Percentiles rank a stretch among this genome's conserved stretches.
These are phyloP conservation scores for Apiotrichum sp. DNA, from an alignment of 1,284 basidiomycete genomes.

Conservation along the genomic window DNA sequence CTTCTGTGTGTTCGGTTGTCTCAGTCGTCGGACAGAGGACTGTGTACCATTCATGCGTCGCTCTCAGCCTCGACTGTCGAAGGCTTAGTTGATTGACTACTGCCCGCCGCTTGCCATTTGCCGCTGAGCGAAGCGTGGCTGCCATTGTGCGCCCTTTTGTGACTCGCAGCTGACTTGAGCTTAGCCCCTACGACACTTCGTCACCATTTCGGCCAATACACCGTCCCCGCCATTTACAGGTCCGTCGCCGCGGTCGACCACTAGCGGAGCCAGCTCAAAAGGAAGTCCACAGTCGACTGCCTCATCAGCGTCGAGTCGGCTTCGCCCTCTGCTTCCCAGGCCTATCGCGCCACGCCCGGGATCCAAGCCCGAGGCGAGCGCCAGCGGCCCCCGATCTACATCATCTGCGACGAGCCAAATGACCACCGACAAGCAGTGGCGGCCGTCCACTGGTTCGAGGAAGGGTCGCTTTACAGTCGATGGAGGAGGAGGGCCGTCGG, in stretches of 20 bases:
- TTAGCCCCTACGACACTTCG: too few relatives aligned
- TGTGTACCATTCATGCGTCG: too few relatives aligned
- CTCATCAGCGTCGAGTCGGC: constrained; percentile 20
- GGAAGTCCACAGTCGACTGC: constrained; percentile 19
- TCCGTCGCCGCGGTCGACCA: constrained; percentile 38
- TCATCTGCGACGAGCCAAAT: constrained; percentile 20
- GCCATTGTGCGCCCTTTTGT: too few relatives aligned
- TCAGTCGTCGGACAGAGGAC: too few relatives aligned
- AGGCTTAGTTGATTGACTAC: too few relatives aligned
- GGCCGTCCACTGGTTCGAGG: constrained; percentile 29
- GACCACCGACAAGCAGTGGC: constrained; percentile 33
- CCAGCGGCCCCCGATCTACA: not conserved
- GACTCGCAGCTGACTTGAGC: too few relatives aligned
- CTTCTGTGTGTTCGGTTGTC: too few relatives aligned
- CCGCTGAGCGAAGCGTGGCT: too few relatives aligned
- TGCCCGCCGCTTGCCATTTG: too few relatives aligned
- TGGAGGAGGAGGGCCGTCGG: constrained; percentile 21
- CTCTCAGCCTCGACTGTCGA: too few relatives aligned
- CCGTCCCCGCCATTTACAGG: constrained; percentile 37
- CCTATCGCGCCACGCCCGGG: constrained; percentile 31
- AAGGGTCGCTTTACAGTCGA: constrained; percentile 46
- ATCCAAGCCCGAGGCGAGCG: constrained; percentile 7
- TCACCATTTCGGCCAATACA: constrained; percentile 37
- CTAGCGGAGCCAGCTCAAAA: constrained; percentile 21
- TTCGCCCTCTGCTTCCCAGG: constrained; percentile 38